Evolutionary conservation across 169 alveolate species (phyloP).

Genomic region (Cryptosporidium ryanae): DNA sequence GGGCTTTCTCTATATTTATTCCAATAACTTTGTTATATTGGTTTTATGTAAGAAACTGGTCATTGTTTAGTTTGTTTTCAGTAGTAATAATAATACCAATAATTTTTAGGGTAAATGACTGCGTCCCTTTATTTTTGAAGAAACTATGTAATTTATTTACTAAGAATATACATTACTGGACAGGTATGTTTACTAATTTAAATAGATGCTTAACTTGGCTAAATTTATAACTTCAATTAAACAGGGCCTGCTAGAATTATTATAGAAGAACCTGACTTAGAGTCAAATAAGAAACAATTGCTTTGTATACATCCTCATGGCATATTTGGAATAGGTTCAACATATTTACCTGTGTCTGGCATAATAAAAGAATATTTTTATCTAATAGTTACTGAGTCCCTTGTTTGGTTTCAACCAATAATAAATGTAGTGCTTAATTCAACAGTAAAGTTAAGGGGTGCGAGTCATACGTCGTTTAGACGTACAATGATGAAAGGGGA

Average conservation of each 20-base stretch:
- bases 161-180: constrained; percentile 53
- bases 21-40: constrained; percentile 30
- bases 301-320: constrained; percentile 71
- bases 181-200: constrained; percentile 50
- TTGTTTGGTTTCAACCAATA: constrained; percentile 70
- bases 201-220: not conserved
- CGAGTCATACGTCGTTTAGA: constrained; percentile 44
- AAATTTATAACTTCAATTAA: not conserved
- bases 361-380: constrained; percentile 16
- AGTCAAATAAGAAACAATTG: constrained; percentile 26
- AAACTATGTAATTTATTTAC: constrained; percentile 24
- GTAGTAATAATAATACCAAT: constrained; percentile 23
- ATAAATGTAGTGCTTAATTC: constrained; percentile 37
- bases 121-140: constrained; percentile 20
- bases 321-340: constrained; percentile 56
- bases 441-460: constrained; percentile 63
- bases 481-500: constrained; percentile 49
- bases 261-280: constrained; percentile 66
- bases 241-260: constrained; percentile 59
- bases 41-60: constrained; percentile 17
- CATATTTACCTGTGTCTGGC: constrained; percentile 21
- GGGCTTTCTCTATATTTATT: constrained; percentile 35
- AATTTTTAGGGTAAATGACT: constrained; percentile 2
- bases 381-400: constrained; percentile 58
- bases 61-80: not conserved